Percentiles rank a stretch among this genome's conserved stretches.
phyloP scores from a whole-genome alignment of 768 basidiomycete genomes.

The Mycena crocata region DNA sequence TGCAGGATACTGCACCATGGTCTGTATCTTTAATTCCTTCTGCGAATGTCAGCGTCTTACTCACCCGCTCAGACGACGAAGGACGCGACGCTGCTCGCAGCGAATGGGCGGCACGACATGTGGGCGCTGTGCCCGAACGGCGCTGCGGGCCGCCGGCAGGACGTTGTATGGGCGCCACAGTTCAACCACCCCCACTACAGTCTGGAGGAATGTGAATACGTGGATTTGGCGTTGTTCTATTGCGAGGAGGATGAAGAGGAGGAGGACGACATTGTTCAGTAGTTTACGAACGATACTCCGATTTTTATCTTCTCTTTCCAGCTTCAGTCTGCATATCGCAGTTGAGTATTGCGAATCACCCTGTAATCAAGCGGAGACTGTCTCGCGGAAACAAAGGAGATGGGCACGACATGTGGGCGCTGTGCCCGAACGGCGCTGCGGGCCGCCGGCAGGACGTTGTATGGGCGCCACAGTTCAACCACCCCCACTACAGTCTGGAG shows the following conservation, averaged over 20 bases:
- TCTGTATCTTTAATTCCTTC: not conserved
- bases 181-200: not conserved
- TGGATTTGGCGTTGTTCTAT: not conserved
- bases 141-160: not conserved
- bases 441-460: not conserved
- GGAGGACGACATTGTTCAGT: too few relatives aligned
- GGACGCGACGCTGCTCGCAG: not conserved
- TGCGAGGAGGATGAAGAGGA: too few relatives aligned
- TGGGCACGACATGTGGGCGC: not conserved
- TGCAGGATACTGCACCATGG: not conserved
- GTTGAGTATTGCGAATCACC: too few relatives aligned
- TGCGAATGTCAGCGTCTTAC: too few relatives aligned
- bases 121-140: slow-evolving; percentile 9
- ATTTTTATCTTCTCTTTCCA: too few relatives aligned
- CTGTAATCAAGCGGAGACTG: too few relatives aligned
- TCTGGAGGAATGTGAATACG: not conserved
- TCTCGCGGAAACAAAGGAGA: too few relatives aligned
- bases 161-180: not conserved
- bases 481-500: not conserved
- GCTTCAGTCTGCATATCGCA: too few relatives aligned
- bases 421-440: not conserved
- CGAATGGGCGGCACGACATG: not conserved
- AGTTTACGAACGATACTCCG: too few relatives aligned
- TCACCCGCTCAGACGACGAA: not conserved
- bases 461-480: not conserved